Percentiles rank a stretch among this genome's conserved stretches.
These are phyloP conservation scores for Lentinus tigrinus DNA, from an alignment of 768 basidiomycete genomes.

Conservation along the genomic window DNA sequence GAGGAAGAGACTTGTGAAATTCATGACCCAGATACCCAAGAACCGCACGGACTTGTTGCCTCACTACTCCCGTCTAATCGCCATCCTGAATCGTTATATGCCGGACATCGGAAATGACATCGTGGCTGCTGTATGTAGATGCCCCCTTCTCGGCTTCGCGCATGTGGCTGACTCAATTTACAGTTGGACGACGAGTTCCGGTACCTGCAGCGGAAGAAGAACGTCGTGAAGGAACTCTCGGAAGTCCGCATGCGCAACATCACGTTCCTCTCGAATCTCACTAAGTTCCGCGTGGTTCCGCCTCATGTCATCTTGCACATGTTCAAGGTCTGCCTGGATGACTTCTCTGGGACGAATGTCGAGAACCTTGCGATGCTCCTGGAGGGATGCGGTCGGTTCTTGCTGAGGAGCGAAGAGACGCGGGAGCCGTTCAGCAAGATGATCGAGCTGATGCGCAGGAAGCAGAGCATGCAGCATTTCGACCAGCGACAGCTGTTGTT, in stretches of 20 bases:
- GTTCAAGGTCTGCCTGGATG: constrained; percentile 96
- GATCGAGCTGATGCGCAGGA: constrained; percentile 93
- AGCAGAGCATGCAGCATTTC: constrained; percentile 90
- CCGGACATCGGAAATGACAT: constrained; percentile 87
- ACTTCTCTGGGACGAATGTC: constrained; percentile 89
- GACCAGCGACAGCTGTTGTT: constrained; percentile 87
- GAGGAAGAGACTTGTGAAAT: constrained; percentile 74
- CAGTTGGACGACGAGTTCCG: constrained; percentile 97
- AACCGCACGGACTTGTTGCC: constrained; percentile 88
- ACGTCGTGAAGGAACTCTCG: constrained; percentile 84
- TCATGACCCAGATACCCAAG: constrained; percentile 80
- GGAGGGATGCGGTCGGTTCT: constrained; percentile 91
- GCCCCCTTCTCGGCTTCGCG: too few relatives aligned
- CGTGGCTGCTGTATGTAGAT: constrained; percentile 57
- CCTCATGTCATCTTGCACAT: constrained; percentile 90
- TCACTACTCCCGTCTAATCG: constrained; percentile 88
- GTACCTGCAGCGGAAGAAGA: constrained; percentile 92
- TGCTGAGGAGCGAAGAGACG: constrained; percentile 86
- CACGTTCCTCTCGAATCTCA: constrained; percentile 83
- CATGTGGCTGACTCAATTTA: not conserved
- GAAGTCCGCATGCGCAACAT: constrained; percentile 88
- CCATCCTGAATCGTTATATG: constrained; percentile 89
- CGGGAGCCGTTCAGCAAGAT: constrained; percentile 83
- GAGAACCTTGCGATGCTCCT: constrained; percentile 90
- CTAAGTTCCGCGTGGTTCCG: constrained; percentile 94